Percentiles rank a stretch among this genome's conserved stretches.
phyloP scores from a whole-genome alignment of 2,329 filamentous ascomycete species.

The Metarhizium brunneum region DNA sequence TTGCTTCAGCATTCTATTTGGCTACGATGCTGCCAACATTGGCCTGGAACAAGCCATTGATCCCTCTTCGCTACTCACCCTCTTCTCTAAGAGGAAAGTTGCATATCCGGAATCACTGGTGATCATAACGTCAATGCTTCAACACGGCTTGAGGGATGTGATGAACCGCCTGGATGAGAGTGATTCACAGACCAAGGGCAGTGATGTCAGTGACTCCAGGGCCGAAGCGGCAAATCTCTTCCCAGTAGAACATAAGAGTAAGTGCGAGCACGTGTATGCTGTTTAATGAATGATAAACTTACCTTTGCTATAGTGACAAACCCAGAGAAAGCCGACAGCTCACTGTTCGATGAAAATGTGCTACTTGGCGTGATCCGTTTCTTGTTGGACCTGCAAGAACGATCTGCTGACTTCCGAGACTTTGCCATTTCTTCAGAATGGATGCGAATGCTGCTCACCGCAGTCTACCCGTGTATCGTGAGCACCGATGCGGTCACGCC shows the following conservation, averaged over 20 bases:
- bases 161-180: slow-evolving; percentile 52
- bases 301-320: slow-evolving; percentile 11
- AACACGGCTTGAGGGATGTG: slow-evolving; percentile 68
- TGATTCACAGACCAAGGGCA: slow-evolving; percentile 36
- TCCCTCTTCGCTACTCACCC: slow-evolving; percentile 61
- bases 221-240: background rate
- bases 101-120: slow-evolving; percentile 69
- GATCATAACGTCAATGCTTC: slow-evolving; percentile 78
- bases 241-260: background rate
- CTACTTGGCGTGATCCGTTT: slow-evolving; percentile 73
- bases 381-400: slow-evolving; percentile 66
- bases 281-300: background rate
- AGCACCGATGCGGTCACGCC: slow-evolving; percentile 76
- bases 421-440: slow-evolving; percentile 76
- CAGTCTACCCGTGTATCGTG: slow-evolving; percentile 81
- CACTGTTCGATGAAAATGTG: slow-evolving; percentile 48
- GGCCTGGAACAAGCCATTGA: slow-evolving; percentile 68
- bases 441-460: slow-evolving; percentile 65
- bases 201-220: background rate
- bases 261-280: background rate
- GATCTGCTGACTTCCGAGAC: slow-evolving; percentile 70
- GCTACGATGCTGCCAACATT: slow-evolving; percentile 65
- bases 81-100: slow-evolving; percentile 61
- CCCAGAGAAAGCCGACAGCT: slow-evolving; percentile 34
- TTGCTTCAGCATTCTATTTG: slow-evolving; percentile 82